Evolutionary conservation across 2,329 filamentous ascomycete genomes (phyloP).

Genomic region (Massarina eburnea): DNA sequence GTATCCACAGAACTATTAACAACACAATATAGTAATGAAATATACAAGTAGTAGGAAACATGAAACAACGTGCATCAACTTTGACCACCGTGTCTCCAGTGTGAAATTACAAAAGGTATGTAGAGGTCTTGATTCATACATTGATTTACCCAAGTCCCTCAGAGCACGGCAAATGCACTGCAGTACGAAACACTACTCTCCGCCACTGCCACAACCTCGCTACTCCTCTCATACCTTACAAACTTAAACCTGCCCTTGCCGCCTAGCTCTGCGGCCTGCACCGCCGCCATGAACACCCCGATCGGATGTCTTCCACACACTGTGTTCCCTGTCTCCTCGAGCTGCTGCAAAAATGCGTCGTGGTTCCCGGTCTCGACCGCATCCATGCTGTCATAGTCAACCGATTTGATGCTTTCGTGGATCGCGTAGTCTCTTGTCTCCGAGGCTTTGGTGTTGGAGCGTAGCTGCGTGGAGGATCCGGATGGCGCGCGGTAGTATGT

Average conservation of each 20-base stretch:
- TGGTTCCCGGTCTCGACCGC: constrained; percentile 79
- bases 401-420: constrained; percentile 77
- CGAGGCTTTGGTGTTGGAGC: constrained; percentile 35
- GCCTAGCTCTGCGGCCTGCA: constrained; percentile 66
- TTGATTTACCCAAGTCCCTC: neutral
- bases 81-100: neutral
- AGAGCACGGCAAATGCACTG: constrained; percentile 76
- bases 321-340: constrained; percentile 79
- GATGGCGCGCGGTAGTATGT: constrained; percentile 68
- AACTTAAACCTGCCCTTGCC: constrained; percentile 68
- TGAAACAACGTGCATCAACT: neutral
- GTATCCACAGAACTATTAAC: neutral
- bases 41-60: neutral
- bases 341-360: constrained; percentile 66
- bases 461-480: constrained; percentile 38
- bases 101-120: no score
- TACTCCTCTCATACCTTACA: constrained; percentile 84
- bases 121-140: no score
- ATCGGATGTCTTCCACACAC: constrained; percentile 96
- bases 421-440: constrained; percentile 59
- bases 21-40: neutral
- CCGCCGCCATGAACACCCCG: constrained; percentile 83
- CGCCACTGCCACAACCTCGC: constrained; percentile 63
- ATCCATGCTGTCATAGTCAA: constrained; percentile 82
- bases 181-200: constrained; percentile 96